Percentiles rank a stretch among this genome's conserved stretches.
Evolutionary conservation across 2,329 filamentous ascomycete genomes (phyloP).

Genomic region (Colletotrichum gloeosporioides): DNA sequence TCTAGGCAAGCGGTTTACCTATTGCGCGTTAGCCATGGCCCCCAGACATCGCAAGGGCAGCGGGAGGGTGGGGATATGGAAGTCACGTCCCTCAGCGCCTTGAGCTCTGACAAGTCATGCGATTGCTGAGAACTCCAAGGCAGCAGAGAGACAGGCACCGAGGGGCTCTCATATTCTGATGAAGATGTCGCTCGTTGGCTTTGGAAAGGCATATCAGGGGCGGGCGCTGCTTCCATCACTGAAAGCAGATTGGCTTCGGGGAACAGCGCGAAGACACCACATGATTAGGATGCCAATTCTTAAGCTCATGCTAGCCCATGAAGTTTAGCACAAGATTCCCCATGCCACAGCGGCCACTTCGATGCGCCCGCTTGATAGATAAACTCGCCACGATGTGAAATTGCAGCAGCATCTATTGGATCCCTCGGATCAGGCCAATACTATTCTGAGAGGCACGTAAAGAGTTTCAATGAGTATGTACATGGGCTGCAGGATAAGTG

Average conservation of each 20-base stretch:
- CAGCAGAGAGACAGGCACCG: no score
- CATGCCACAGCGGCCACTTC: neutral
- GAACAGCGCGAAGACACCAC: neutral
- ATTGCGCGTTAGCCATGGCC: neutral
- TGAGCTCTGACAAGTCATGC: neutral
- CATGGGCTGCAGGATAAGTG: neutral
- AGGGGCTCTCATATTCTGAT: neutral
- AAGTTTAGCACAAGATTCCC: neutral
- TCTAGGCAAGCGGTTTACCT: neutral
- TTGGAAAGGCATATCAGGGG: no score
- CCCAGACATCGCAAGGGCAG: neutral
- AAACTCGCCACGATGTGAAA: neutral
- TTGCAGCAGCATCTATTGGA: neutral
- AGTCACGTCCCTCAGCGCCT: neutral
- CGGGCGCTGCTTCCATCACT: neutral
- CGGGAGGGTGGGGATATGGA: neutral
- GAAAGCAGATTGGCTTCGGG: neutral
- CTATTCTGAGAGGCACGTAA: neutral
- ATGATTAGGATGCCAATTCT: neutral
- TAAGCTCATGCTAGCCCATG: neutral
- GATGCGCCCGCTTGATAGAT: accelerated
- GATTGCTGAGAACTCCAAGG: no score
- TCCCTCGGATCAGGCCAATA: neutral
- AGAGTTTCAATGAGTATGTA: neutral
- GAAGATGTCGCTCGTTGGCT: neutral